Evolutionary conservation across 2,329 filamentous ascomycete genomes (phyloP).

Genomic region (Leptographium galeiforme): DNA sequence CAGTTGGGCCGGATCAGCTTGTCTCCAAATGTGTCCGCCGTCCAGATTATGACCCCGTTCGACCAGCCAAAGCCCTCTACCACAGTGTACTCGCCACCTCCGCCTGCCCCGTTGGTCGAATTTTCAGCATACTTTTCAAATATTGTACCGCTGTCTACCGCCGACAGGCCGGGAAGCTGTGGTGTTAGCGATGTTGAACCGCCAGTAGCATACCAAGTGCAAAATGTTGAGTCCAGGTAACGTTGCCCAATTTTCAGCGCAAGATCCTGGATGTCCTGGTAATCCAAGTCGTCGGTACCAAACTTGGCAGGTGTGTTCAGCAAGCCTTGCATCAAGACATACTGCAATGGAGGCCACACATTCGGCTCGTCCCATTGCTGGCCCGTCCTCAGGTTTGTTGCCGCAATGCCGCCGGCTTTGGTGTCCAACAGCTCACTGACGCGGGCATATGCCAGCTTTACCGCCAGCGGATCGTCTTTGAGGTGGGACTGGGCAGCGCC

Average conservation of each 20-base stretch:
- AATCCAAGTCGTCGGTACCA: conserved; percentile 37
- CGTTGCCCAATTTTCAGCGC: conserved; percentile 48
- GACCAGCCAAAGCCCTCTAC: conserved; percentile 61
- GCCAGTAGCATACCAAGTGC: conserved; percentile 56
- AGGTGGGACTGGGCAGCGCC: conserved; percentile 46
- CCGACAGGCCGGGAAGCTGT: conserved; percentile 31
- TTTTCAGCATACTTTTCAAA: conserved; percentile 58
- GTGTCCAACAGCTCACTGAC: conserved; percentile 38
- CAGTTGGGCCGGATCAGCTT: conserved; percentile 42
- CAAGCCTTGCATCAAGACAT: conserved; percentile 49
- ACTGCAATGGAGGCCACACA: conserved; percentile 56
- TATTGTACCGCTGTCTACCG: conserved; percentile 41
- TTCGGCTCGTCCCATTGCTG: conserved; percentile 61
- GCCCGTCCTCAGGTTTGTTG: conserved; percentile 45
- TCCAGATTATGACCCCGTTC: conserved; percentile 56
- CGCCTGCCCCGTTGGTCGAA: conserved; percentile 44
- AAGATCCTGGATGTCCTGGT: conserved; percentile 37
- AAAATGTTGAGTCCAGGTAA: conserved; percentile 55
- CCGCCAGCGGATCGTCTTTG: conserved; percentile 43
- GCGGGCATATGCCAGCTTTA: conserved; percentile 39
- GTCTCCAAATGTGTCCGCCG: conserved; percentile 46
- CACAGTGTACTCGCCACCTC: conserved; percentile 55
- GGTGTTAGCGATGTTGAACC: conserved; percentile 41
- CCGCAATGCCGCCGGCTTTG: conserved; percentile 43
- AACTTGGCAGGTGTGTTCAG: conserved; percentile 45